Evolutionary conservation across 495 filamentous ascomycete species (phyloP).

Genomic region (Geopyxis carbonaria): DNA sequence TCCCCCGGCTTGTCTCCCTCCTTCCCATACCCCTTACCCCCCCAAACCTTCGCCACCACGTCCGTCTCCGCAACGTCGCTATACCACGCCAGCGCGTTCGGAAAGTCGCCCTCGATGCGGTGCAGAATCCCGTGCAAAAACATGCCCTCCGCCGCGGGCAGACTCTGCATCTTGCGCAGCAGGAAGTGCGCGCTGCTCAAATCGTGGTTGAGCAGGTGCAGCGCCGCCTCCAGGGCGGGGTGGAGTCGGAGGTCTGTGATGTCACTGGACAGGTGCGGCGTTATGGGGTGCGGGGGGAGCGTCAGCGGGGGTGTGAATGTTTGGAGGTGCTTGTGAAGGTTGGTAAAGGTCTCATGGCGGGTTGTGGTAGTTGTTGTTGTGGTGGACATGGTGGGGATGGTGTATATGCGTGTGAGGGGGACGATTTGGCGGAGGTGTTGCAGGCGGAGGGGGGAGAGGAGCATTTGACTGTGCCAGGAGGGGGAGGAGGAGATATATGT

Average conservation of each 20-base stretch:
- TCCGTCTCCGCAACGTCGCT: constrained; percentile 26
- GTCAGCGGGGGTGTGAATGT: too few species aligned
- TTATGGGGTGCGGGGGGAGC: constrained; percentile 12
- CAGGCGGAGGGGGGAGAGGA: too few species aligned
- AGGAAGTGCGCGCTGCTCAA: constrained; percentile 33
- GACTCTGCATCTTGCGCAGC: constrained; percentile 32
- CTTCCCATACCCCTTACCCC: constrained; percentile 7
- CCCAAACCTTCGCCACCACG: constrained; percentile 22
- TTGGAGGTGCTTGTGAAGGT: too few species aligned
- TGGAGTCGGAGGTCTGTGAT: constrained; percentile 30
- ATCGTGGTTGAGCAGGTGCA: constrained; percentile 33
- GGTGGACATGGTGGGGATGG: too few species aligned
- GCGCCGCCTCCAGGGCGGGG: constrained; percentile 30
- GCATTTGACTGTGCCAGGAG: too few species aligned
- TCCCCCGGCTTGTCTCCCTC: constrained; percentile 18
- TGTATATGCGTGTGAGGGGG: too few species aligned
- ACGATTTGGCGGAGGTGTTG: too few species aligned
- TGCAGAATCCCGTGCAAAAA: constrained; percentile 32
- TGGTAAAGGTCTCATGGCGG: too few species aligned
- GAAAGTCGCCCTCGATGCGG: constrained; percentile 31
- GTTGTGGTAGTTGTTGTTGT: too few species aligned
- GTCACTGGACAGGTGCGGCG: constrained; percentile 12
- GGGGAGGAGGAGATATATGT: too few species aligned
- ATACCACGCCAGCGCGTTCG: constrained; percentile 32
- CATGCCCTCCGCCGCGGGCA: constrained; percentile 32